These are phyloP conservation scores for Bremia lactucae DNA, from an alignment of 352 stramenopile genomes.

Conservation along the genomic window DNA sequence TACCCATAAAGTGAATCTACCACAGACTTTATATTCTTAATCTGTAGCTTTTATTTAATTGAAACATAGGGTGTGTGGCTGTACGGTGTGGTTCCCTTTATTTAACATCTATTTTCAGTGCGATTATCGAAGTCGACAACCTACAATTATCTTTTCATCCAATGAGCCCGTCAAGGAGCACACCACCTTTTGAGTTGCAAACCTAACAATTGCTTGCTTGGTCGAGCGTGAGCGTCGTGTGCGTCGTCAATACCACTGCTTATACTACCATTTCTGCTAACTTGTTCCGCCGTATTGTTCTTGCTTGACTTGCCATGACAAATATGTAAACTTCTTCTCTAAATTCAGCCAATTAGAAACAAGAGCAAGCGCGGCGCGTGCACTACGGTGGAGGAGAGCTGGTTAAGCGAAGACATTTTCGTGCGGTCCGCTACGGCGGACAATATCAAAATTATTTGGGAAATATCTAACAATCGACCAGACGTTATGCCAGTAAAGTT, in stretches of 20 bases:
- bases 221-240: slow-evolving; percentile 14
- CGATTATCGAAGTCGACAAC: too few species aligned
- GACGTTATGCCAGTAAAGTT: slow-evolving; percentile 35
- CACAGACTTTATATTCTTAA: too few species aligned
- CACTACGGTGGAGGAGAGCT: slow-evolving; percentile 19
- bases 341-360: slow-evolving; percentile 12
- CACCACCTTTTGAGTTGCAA: slow-evolving; percentile 17
- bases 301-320: slow-evolving; percentile 2
- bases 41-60: too few species aligned
- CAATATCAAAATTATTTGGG: slow-evolving; percentile 32
- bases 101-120: too few species aligned
- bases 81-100: too few species aligned
- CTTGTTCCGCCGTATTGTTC: slow-evolving; percentile 9
- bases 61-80: too few species aligned
- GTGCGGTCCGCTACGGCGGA: slow-evolving; percentile 11
- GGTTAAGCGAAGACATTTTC: slow-evolving; percentile 7
- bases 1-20: too few species aligned
- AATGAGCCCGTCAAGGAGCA: slow-evolving; percentile 11
- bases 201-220: slow-evolving; percentile 13
- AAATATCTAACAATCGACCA: slow-evolving; percentile 35
- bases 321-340: slow-evolving; percentile 4
- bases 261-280: not conserved
- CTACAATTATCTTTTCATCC: too few species aligned
- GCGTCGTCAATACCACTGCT: slow-evolving; percentile 9
- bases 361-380: slow-evolving; percentile 10